Base-by-base conservation (phyloP, 306 rosid genomes). In the Acacia confusa region DNA sequence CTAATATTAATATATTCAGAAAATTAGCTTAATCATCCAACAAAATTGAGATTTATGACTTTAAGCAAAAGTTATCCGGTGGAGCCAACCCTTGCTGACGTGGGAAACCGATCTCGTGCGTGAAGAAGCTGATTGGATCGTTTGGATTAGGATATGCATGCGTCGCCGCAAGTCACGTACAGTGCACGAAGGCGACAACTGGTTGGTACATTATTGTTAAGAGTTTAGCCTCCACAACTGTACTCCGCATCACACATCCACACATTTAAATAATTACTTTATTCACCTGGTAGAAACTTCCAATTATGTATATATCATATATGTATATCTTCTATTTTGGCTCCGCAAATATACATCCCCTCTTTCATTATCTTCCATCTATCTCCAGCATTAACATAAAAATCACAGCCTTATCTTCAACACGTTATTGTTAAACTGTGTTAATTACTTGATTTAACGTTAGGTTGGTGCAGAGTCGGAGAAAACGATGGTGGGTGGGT, bases 401-500 rank as follows among this genome's bases (percentile, higher is more conserved):
- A 1, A 20, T 53, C 61, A 20, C 61, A 53, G 9, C 25, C 27
- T 53, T 53, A 53, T 53, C 61, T n/a, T 53, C 4, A 50, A 50
- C 22, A 50, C 47, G 3, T 43, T 43, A 27, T 15, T 27, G 28
- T 5, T 12, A 63, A 48, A 48, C 55, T 4, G 55, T 48, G 55
- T 20, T 53, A 17, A 20, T 15, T 48, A 48, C 17, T 48, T 48
- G 6, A 48, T 38, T n/a, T 68, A 20, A 20, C 22, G 40, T 69
- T 71, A 27, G 74, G 0, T 48, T 16, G 55, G 19, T 48, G 55
- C 55, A 16, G 55, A 16, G 17, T 14, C 19, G 14, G n/a, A 4
- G 45, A 25, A 9, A 11, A 38, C 0, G 12, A 17, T 50, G 7
- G 89, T 88, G 93, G 88, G 88, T 79, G 63, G 79, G 43, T 36